Base-by-base conservation (phyloP, 2,329 filamentous ascomycete species). In the Scedosporium aurantiacum region DNA sequence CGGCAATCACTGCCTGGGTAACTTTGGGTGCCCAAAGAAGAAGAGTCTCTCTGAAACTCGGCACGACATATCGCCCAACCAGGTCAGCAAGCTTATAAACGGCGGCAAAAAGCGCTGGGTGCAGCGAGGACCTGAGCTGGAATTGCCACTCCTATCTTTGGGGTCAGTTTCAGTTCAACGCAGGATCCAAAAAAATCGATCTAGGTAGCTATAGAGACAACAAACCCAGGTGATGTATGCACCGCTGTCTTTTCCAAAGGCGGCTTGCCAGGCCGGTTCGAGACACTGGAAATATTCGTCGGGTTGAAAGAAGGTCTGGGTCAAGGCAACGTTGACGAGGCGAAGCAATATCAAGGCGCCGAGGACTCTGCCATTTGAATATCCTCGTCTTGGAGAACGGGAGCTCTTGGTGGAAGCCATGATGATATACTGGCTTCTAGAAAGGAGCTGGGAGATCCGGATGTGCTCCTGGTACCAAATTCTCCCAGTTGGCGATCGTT, bases 221-320 rank as follows among this genome's bases (percentile, higher is more conserved):
- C 82, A 69, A 79, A 96, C 93, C 94, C 94, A 99, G 64, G 94
- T 99, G 69, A 97, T 81, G 90, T 93, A 99, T 28, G 93, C 90
- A 64, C 89, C 89, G 72, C 87, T 89, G 14, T 80, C 72, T 2
- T 78, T 70, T 23, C 92, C 92, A 79, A 96, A 97, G 2, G 89
- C 89, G 61, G 94, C 81, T 68, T 86, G 79, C 92, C 93, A 97
- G 66, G 94, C 94, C 60, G 94, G 93, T 76, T 99, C 94, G 54
- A 97, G 82, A 1, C 91, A 89, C 71, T 99, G 94, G 70, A 94
- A 99, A 78, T 90, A 97, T 74, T 99, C 94, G 77, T 99, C 94
- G 28, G 94, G 94, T 74, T 99, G 94, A 76, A 99, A 99, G 73
- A 97, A 99, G 21, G 94, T 97, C 66, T 83, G 79, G 62, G 95